A percentile compares a stretch with the other conserved stretches of the same genome.
These are phyloP conservation scores for Astrothelium subdiscretum DNA, from an alignment of 495 filamentous ascomycete genomes.

Conservation along the genomic window DNA sequence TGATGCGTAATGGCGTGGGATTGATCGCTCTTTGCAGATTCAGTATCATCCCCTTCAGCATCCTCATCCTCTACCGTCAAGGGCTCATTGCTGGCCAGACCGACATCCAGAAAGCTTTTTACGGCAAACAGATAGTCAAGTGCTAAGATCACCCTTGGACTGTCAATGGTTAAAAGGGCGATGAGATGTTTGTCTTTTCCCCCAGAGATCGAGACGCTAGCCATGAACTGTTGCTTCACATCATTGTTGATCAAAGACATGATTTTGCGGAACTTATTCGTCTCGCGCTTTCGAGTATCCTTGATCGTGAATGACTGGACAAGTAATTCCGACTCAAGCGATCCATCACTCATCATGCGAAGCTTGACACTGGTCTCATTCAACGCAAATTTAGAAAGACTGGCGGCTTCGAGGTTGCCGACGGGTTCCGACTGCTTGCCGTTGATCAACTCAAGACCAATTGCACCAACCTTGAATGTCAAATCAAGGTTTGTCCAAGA, in stretches of 20 bases:
- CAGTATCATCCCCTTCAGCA: constrained; percentile 50
- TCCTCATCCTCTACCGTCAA: constrained; percentile 47
- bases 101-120: constrained; percentile 62
- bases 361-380: constrained; percentile 86
- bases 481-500: constrained; percentile 92
- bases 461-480: constrained; percentile 75
- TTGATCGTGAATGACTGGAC: constrained; percentile 91
- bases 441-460: constrained; percentile 79
- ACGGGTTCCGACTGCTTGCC: constrained; percentile 63
- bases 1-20: constrained; percentile 9
- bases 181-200: constrained; percentile 74
- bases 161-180: constrained; percentile 89
- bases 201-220: constrained; percentile 83
- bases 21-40: constrained; percentile 21
- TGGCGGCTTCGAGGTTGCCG: constrained; percentile 64
- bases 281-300: constrained; percentile 73
- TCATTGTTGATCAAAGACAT: constrained; percentile 93
- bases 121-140: constrained; percentile 90
- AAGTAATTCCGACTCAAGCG: constrained; percentile 83
- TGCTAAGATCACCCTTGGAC: constrained; percentile 86
- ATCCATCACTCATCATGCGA: constrained; percentile 87
- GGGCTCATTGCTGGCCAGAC: constrained; percentile 50
- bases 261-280: constrained; percentile 93
- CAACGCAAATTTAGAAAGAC: constrained; percentile 84
- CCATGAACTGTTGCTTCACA: constrained; percentile 94